Base-by-base conservation (phyloP, 139 green algal species). In the Chlamydomonas sp. region DNA sequence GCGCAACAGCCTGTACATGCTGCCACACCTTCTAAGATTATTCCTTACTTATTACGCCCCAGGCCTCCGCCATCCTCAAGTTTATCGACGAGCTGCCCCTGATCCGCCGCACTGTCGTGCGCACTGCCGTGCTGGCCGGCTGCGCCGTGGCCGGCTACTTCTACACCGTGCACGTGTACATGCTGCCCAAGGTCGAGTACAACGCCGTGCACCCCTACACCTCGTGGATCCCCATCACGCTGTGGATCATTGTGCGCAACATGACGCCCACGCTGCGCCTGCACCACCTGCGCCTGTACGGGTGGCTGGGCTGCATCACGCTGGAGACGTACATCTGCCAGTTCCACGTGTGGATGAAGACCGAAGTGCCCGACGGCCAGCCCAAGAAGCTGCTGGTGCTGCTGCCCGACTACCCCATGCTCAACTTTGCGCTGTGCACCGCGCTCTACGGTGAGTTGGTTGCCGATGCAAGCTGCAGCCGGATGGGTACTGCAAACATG, bases 291-390 rank as follows among this genome's bases (percentile, higher is more conserved):
- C 85, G 91, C 17, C 92, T 99, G 66, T 99, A 96, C 76, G 96
- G 96, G 84, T 99, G 96, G 96, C 95, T 99, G 87, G 97, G 97
- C 73, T 98, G 96, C 95, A 99, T 99, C 92, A 99, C 97, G 0
- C 93, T 99, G 82, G 97, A 99, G 91, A 99, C 97, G 4, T 99
- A 98, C 91, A 91, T 96, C 57, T 90, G 84, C 77, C 77, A 99
- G 92, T 99, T 99, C 90, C 97, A 99, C 94, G 98, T 98, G 67
- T 99, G 97, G 97, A 91, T 99, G 77, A 90, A 93, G 57, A 96
- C 86, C 58, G 86, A 87, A 61, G 79, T 97, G 0, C 92, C 96
- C 5, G 92, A 99, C 84, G 96, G 95, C 15, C 97, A 99, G 95
- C 97, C 97, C 66, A 97, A 97, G 90, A 83, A 91, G 83, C 91